Conservation (phyloP, 139 green algal genomes). For the Trebouxia sp. region DNA sequence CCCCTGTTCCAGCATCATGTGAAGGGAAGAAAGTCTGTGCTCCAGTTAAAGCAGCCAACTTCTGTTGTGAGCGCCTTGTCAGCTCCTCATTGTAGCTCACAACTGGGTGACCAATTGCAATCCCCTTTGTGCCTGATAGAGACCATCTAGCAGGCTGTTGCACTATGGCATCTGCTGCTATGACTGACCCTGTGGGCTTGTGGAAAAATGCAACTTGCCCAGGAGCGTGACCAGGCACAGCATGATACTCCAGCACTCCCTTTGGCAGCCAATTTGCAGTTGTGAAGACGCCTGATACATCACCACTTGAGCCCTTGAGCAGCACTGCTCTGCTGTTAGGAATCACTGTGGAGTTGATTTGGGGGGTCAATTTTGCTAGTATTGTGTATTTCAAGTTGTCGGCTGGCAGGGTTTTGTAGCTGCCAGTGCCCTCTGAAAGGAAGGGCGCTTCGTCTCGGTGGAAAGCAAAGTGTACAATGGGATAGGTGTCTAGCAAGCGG, state of each 20-base stretch:
- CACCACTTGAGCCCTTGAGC: neutral
- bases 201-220: constrained; percentile 8
- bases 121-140: neutral
- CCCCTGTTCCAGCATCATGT: neutral
- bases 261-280: neutral
- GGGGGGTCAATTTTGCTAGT: neutral
- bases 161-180: neutral
- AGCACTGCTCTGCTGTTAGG: neutral
- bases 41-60: neutral
- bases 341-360: neutral
- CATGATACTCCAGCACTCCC: neutral
- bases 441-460: neutral
- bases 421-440: neutral
- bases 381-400: neutral
- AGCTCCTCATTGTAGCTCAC: neutral
- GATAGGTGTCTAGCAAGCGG: neutral
- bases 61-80: neutral
- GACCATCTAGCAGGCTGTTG: neutral
- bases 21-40: neutral
- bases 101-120: neutral
- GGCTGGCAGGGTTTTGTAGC: neutral
- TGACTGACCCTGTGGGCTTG: neutral
- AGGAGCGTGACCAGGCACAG: neutral
- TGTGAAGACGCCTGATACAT: neutral
- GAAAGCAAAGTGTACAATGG: neutral